Evolutionary conservation across 2,329 filamentous ascomycete species (phyloP).

Genomic region (Aspergillus sp.): DNA sequence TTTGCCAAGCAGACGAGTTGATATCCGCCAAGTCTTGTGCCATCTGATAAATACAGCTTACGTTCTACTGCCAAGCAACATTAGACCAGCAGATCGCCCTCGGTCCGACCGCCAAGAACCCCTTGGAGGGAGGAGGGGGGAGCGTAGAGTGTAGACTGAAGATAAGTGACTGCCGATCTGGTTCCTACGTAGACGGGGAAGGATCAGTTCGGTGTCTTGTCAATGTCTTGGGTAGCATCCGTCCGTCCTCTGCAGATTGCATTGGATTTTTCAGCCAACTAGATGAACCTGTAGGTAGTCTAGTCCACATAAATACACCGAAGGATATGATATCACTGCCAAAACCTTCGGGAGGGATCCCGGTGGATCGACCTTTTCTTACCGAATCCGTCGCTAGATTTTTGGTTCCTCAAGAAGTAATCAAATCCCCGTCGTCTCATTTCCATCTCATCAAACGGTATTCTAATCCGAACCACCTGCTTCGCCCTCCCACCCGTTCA

Average conservation of each 20-base stretch:
- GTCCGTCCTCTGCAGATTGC: neutral
- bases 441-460: neutral
- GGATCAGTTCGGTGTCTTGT: neutral
- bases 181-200: neutral
- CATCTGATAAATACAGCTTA: conserved; percentile 17
- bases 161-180: neutral
- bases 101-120: neutral
- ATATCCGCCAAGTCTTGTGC: conserved; percentile 21
- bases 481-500: neutral
- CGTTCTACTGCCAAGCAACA: conserved; percentile 21
- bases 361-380: neutral
- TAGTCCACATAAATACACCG: neutral
- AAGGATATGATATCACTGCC: neutral
- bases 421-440: neutral
- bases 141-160: neutral
- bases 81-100: conserved; percentile 4
- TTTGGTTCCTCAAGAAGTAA: neutral
- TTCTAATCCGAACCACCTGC: neutral
- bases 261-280: neutral
- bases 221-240: neutral
- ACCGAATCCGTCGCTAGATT: neutral
- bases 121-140: neutral
- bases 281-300: neutral
- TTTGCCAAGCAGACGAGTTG: conserved; percentile 15
- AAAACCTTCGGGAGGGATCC: neutral